Evolutionary conservation across 1,284 basidiomycete species (phyloP).

Genomic region (Kwoniella shivajii): DNA sequence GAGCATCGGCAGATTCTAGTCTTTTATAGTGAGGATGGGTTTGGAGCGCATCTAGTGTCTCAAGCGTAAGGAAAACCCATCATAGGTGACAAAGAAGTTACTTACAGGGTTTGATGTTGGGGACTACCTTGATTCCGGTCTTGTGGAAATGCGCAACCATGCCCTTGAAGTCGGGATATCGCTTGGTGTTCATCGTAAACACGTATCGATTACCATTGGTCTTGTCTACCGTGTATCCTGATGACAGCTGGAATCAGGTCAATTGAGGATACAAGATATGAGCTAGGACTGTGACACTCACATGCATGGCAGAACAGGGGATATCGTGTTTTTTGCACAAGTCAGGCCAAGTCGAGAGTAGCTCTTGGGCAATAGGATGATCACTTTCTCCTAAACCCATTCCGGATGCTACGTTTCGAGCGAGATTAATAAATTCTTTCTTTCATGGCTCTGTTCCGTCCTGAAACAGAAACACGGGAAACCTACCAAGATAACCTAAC

Average conservation of each 20-base stretch:
- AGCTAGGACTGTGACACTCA: slow-evolving; percentile 12
- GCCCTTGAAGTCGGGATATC: slow-evolving; percentile 56
- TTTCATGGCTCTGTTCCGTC: background rate
- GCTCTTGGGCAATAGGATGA: slow-evolving; percentile 53
- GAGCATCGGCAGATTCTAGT: slow-evolving; percentile 45
- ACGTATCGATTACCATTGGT: slow-evolving; percentile 52
- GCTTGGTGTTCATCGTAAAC: slow-evolving; percentile 54
- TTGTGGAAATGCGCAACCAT: slow-evolving; percentile 52
- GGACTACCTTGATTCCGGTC: slow-evolving; percentile 54
- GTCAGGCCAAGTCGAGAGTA: slow-evolving; percentile 53
- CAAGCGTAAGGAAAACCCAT: slow-evolving; percentile 1
- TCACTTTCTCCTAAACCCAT: slow-evolving; percentile 55
- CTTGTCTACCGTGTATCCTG: slow-evolving; percentile 54
- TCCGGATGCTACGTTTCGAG: slow-evolving; percentile 43
- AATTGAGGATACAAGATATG: background rate
- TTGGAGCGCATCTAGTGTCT: slow-evolving; percentile 31
- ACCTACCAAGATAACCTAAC: slow-evolving; percentile 53
- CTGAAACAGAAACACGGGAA: background rate
- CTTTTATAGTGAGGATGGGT: slow-evolving; percentile 50
- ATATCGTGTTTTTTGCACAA: slow-evolving; percentile 54
- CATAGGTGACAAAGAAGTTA: background rate
- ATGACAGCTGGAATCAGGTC: slow-evolving; percentile 40
- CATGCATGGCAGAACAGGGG: slow-evolving; percentile 52
- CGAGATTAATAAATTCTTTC: background rate
- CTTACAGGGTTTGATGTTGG: slow-evolving; percentile 56